A percentile compares a stretch with the other conserved stretches of the same genome.
These are phyloP conservation scores for Nakazawaea peltata DNA, from an alignment of 805 yeast genomes.

Conservation along the genomic window DNA sequence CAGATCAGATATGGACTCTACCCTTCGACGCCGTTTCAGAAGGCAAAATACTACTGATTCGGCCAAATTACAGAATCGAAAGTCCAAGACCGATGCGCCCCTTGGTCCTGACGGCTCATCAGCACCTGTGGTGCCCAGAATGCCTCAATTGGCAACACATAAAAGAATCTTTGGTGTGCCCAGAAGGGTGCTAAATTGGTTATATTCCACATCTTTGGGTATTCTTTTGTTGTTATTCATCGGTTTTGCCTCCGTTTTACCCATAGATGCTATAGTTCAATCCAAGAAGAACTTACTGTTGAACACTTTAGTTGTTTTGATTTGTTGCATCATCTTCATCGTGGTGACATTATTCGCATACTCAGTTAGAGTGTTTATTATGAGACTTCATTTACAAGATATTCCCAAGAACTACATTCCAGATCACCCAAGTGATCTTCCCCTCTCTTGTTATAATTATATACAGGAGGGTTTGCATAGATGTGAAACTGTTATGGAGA, in stretches of 20 bases:
- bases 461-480: slow-evolving; percentile 32
- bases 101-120: no score
- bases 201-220: slow-evolving; percentile 35
- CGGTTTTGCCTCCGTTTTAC: slow-evolving; percentile 63
- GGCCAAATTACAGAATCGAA: no score
- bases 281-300: slow-evolving; percentile 56
- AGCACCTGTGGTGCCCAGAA: no score
- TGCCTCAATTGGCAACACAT: slow-evolving; percentile 7
- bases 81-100: no score
- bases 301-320: slow-evolving; percentile 74
- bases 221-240: slow-evolving; percentile 33
- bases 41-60: no score
- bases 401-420: slow-evolving; percentile 79
- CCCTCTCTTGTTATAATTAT: slow-evolving; percentile 32
- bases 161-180: slow-evolving; percentile 11
- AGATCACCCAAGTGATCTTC: slow-evolving; percentile 49
- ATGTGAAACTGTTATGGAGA: slow-evolving; percentile 30
- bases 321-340: slow-evolving; percentile 57
- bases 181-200: slow-evolving; percentile 25
- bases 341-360: slow-evolving; percentile 42
- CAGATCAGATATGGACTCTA: no score
- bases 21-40: no score
- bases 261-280: slow-evolving; percentile 68
- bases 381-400: slow-evolving; percentile 54
- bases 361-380: slow-evolving; percentile 49